Evolutionary conservation across 805 yeast genomes (phyloP).

Genomic region (Candida odintsovae): DNA sequence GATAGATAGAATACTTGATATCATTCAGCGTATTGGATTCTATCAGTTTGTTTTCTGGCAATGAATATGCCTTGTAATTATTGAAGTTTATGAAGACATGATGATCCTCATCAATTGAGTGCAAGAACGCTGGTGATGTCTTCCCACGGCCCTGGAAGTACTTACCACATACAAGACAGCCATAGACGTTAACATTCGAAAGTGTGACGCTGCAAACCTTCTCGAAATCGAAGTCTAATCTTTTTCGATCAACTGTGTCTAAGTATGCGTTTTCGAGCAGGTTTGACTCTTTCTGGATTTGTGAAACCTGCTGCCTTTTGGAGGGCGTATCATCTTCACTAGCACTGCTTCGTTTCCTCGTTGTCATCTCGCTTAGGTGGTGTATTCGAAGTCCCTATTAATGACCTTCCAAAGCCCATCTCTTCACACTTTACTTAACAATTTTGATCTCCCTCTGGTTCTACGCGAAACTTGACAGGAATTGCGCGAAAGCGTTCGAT

Average conservation of each 20-base stretch:
- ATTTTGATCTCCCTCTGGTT: not conserved
- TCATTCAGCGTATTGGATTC: conserved; percentile 38
- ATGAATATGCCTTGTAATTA: conserved; percentile 41
- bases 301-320: not conserved
- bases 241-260: conserved; percentile 27
- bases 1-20: conserved; percentile 47
- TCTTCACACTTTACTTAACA: too few species aligned
- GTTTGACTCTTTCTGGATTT: not conserved
- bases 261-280: conserved; percentile 16
- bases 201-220: conserved; percentile 60
- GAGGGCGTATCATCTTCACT: not conserved
- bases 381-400: too few species aligned
- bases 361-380: too few species aligned
- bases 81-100: conserved; percentile 55
- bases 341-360: not conserved
- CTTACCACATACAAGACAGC: conserved; percentile 71
- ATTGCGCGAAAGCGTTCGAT: not conserved
- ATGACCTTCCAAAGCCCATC: too few species aligned
- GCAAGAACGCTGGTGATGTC: conserved; percentile 62
- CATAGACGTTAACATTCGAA: conserved; percentile 56
- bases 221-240: conserved; percentile 62
- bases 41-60: conserved; percentile 59
- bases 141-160: conserved; percentile 63
- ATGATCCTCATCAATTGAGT: conserved; percentile 57
- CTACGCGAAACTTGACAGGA: not conserved